phyloP scores from a whole-genome alignment of 371 early-diverging fungal species.

The Mucor indicus region DNA sequence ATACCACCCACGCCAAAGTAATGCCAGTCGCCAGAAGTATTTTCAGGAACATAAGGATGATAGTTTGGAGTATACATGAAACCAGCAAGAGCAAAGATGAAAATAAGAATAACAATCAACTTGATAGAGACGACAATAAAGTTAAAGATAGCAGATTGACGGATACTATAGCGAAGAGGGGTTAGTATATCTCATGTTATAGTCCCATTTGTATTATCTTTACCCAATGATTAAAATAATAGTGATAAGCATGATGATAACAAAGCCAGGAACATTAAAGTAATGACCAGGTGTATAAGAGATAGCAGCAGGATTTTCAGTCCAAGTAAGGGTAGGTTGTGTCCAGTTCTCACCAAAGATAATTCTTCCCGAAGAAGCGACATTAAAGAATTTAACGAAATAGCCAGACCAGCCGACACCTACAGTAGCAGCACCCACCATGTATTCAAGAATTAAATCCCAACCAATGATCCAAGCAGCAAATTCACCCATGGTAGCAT shows the following conservation, averaged over 20 bases:
- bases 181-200: too few relatives aligned
- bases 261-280: constrained; percentile 74
- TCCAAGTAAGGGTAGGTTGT: constrained; percentile 62
- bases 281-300: constrained; percentile 46
- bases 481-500: constrained; percentile 82
- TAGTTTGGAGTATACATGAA: constrained; percentile 72
- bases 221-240: constrained; percentile 62
- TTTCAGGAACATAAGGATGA: constrained; percentile 76
- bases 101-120: constrained; percentile 70
- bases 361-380: constrained; percentile 48
- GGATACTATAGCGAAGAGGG: too few relatives aligned
- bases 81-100: constrained; percentile 67
- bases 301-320: constrained; percentile 37
- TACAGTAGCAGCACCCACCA: constrained; percentile 73
- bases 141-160: constrained; percentile 72
- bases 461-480: constrained; percentile 84
- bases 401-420: constrained; percentile 81
- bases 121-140: constrained; percentile 71
- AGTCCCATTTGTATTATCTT: neutral
- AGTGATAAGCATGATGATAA: constrained; percentile 61
- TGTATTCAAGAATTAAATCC: constrained; percentile 83
- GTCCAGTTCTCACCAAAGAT: constrained; percentile 52
- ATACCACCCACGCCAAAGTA: constrained; percentile 71
- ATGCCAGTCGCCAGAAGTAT: constrained; percentile 44
- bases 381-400: constrained; percentile 62